phyloP scores from a whole-genome alignment of 2,329 filamentous ascomycete genomes.

The Chaetomiaceae sp. region DNA sequence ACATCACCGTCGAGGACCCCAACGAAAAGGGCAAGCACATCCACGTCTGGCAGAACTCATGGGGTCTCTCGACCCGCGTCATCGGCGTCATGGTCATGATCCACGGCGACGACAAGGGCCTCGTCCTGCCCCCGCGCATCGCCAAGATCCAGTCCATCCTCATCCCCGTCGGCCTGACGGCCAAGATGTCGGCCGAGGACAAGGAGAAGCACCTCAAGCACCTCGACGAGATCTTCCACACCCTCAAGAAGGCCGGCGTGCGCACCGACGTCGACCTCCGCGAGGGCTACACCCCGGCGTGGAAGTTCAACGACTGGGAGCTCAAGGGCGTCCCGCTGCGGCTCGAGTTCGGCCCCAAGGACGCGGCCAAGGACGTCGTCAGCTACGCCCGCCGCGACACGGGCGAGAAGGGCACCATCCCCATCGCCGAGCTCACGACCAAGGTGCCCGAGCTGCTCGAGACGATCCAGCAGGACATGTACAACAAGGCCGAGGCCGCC shows the following conservation, averaged over 20 bases:
- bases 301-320: slow-evolving; percentile 99
- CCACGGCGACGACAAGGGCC: slow-evolving; percentile 90
- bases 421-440: slow-evolving; percentile 67
- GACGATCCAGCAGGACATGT: slow-evolving; percentile 82
- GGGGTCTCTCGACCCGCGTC: slow-evolving; percentile 94
- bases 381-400: slow-evolving; percentile 85
- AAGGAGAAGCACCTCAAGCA: slow-evolving; percentile 71
- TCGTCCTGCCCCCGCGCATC: slow-evolving; percentile 88
- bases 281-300: slow-evolving; percentile 89
- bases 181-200: slow-evolving; percentile 77
- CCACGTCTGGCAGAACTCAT: slow-evolving; percentile 97
- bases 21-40: slow-evolving; percentile 73
- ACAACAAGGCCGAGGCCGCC: slow-evolving; percentile 66
- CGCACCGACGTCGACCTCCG: slow-evolving; percentile 78
- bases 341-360: slow-evolving; percentile 93
- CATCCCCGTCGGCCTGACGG: slow-evolving; percentile 88
- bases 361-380: slow-evolving; percentile 79
- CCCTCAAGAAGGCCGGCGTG: slow-evolving; percentile 68
- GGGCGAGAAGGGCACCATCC: slow-evolving; percentile 74
- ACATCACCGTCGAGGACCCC: slow-evolving; percentile 95
- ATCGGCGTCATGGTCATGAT: slow-evolving; percentile 99
- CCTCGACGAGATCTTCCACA: slow-evolving; percentile 64
- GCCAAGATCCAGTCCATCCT: slow-evolving; percentile 82
- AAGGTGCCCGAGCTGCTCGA: slow-evolving; percentile 79
- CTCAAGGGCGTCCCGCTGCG: slow-evolving; percentile 91